Conservation (phyloP, 352 stramenopile genomes). For the Globisporangium acanthophoron region DNA sequence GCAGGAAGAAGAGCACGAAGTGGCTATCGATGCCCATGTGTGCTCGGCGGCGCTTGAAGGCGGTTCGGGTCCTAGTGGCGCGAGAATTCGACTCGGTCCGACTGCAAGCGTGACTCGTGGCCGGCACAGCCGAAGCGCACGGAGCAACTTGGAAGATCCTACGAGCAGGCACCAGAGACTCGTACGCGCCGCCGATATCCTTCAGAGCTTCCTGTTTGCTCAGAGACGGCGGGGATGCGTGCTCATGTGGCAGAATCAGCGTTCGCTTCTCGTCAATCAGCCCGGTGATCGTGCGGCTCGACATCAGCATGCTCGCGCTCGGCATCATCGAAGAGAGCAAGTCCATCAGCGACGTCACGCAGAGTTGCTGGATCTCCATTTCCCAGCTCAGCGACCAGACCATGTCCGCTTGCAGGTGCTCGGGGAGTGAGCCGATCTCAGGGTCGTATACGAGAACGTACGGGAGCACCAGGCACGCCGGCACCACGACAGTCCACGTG, state of each 20-base stretch:
- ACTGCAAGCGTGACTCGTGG: not conserved
- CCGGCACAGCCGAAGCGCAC: not conserved
- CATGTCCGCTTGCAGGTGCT: not conserved
- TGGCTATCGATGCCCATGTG: not conserved
- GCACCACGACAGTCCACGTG: slow-evolving; percentile 22
- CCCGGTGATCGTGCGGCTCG: slow-evolving; percentile 3
- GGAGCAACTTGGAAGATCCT: not conserved
- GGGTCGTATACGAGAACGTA: slow-evolving; percentile 12
- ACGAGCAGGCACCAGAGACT: not conserved
- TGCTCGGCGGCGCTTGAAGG: not conserved
- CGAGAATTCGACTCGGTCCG: not conserved
- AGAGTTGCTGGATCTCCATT: slow-evolving; percentile 11
- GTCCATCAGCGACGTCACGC: slow-evolving; percentile 6
- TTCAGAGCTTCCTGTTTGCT: slow-evolving; percentile 2
- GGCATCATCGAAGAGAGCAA: slow-evolving; percentile 6
- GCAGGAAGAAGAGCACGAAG: slow-evolving; percentile 1
- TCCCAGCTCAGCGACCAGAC: slow-evolving; percentile 6
- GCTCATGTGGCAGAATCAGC: not conserved
- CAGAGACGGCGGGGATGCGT: not conserved
- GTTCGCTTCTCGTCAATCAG: slow-evolving; percentile 9
- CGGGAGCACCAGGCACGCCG: slow-evolving; percentile 18
- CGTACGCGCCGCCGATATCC: not conserved
- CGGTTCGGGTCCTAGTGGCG: not conserved
- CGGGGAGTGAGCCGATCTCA: not conserved
- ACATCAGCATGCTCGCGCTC: slow-evolving; percentile 9